Base-by-base conservation (phyloP, 2,329 filamentous ascomycete genomes). In the Colletotrichum sidae region DNA sequence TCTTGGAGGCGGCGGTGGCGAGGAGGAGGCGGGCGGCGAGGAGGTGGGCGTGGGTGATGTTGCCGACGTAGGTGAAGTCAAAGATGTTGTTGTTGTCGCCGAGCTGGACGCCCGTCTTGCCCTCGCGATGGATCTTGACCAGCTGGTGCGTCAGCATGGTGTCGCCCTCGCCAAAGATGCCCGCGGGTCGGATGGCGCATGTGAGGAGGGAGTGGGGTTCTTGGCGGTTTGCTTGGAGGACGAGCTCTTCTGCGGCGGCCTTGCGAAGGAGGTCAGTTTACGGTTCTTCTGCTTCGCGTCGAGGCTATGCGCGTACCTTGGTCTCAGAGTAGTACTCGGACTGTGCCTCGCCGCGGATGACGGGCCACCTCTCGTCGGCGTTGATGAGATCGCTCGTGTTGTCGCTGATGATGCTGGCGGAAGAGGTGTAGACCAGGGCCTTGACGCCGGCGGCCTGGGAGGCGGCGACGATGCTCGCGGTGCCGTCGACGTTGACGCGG, bases 101-200 rank as follows among this genome's bases (percentile, higher is more conserved):
- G 25, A 98, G 86, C 77, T 97, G 92, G 75, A 96, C 88, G 68
- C 86, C 87, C 42, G 93, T 90, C 69, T 92, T 89, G 72, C 87
- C 84, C 67, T 87, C 84, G 65, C 84, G 83, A 75, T 91, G 91
- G 71, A 92, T 88, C 68, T 89, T 86, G 72, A 97, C 83, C 68
- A 97, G 86, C 70, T 90, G 88, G 68, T 90, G 87, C 39, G 95
- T 88, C 12, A 90, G 79, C 74, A 94, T 91, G 57, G 88, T 87
- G 80, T 99, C 96, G 72, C 92, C 92, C 74, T 96, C 93, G 72
- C 95, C 95, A 74, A 97, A 93, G 77, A 98, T 96, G 70, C 93
- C 93, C 11, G 93, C 91, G 7, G 94, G 93, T 13, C 96, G 92
- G 69, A 98, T 86, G 37, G 94, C 85, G 73, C 87, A 87, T n/a